Evolutionary conservation across 2,329 filamentous ascomycete genomes (phyloP), one percentile per base, ranked within the genome.

Genomic region (Cordyceps javanica): DNA sequence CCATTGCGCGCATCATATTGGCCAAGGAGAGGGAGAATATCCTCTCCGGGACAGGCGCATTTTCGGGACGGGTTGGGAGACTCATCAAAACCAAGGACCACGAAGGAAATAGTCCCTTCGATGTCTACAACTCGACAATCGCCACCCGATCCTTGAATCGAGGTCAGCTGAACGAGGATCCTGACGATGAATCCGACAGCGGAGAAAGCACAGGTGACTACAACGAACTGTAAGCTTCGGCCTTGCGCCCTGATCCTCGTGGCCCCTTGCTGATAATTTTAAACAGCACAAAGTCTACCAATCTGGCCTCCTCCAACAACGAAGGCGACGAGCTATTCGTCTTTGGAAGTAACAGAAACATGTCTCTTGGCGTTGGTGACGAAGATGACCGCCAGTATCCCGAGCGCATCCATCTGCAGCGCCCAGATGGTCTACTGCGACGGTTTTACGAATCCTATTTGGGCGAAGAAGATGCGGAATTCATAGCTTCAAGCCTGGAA

Each of bases 281-380:
- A 38, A 46, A 39, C 25, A 41, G 42, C 55, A 21, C 55, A n/a
- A 51, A 58, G 21, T 28, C 55, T 38, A 30, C 21, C 30, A 28
- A 51, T 23, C 16, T 50, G 4, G 9, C 23, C 10, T 36, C 55
- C 21, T 39, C 60, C 23, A 62, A 65, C 19, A 60, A 64, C 4
- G 60, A 65, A 26, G 93, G 91, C 9, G 90, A 96, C 66, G 94
- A 99, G 68, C 76, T 97, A 1, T 97, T 91, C 66, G 88, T 91
- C 1, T 97, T 97, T 72, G 94, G 94, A 51, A 97, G 92, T 72
- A 99, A 97, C 73, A 95, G 94, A 68, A 99, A 99, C 64, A 74
- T 96, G 10, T 94, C 90, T 0, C 81, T 99, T 23, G 94, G 94
- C 1, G 87, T 97, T 60, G 92, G 92, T n/a, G 92, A 99, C 68